A percentile compares a stretch with the other conserved stretches of the same genome.
These are phyloP conservation scores for Amylocystis lapponica DNA, from an alignment of 768 basidiomycete species.

Conservation along the genomic window DNA sequence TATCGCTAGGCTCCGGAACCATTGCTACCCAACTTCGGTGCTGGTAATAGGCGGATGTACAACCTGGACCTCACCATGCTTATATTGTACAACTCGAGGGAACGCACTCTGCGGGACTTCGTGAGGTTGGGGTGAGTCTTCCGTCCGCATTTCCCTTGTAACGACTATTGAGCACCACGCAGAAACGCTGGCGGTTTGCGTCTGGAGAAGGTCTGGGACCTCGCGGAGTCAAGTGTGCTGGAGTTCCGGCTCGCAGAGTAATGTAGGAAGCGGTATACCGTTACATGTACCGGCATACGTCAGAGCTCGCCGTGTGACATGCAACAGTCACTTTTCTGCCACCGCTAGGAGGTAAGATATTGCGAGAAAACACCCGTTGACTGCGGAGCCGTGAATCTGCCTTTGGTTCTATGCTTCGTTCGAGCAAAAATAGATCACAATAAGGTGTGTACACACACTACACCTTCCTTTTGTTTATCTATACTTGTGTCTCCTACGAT, in stretches of 20 bases:
- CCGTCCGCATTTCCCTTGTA: slow-evolving; percentile 9
- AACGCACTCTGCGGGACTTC: slow-evolving; percentile 38
- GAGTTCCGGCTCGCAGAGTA: slow-evolving; percentile 24
- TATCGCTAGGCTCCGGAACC: neutral
- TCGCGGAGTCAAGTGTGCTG: slow-evolving; percentile 29
- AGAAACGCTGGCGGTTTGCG: slow-evolving; percentile 19
- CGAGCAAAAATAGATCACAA: too few species aligned
- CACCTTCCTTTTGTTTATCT: too few species aligned
- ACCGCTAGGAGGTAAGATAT: too few species aligned
- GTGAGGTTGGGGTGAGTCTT: slow-evolving; percentile 26
- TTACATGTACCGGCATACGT: too few species aligned
- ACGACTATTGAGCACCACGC: neutral
- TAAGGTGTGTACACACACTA: too few species aligned
- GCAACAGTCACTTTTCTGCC: too few species aligned
- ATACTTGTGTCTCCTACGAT: too few species aligned
- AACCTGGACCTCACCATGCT: neutral
- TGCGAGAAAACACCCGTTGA: too few species aligned
- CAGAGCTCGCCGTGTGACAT: too few species aligned
- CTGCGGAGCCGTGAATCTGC: too few species aligned
- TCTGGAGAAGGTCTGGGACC: slow-evolving; percentile 34
- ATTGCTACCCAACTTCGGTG: neutral
- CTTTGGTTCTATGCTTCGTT: too few species aligned
- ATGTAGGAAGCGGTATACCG: too few species aligned
- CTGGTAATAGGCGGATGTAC: neutral
- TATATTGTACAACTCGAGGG: slow-evolving; percentile 9